phyloP scores from a whole-genome alignment of 2,329 filamentous ascomycete genomes.

The Aureobasidium sp. region DNA sequence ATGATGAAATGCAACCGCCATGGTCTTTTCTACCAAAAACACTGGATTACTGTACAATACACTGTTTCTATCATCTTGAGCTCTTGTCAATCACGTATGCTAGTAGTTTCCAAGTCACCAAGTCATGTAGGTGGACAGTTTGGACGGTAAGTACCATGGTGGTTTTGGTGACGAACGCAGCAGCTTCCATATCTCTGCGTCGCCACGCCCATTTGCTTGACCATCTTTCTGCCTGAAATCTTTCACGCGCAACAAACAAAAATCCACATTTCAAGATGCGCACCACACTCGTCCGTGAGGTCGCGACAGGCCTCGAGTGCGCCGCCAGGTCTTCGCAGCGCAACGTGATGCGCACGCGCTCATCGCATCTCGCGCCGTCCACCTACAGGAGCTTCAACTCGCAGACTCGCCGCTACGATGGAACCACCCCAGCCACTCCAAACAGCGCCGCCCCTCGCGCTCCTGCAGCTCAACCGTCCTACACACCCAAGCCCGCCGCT shows the following conservation, averaged over 20 bases:
- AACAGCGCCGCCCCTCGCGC: slow-evolving; percentile 7
- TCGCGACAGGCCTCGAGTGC: not conserved
- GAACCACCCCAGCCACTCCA: not conserved
- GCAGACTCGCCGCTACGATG: slow-evolving; percentile 1
- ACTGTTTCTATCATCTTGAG: not conserved
- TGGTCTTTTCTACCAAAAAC: not conserved
- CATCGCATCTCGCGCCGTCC: slow-evolving; percentile 5
- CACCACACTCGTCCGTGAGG: slow-evolving; percentile 1
- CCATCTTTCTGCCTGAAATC: not conserved
- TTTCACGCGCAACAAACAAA: not conserved
- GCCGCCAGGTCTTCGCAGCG: not conserved
- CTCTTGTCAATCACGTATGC: not conserved
- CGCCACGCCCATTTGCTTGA: slow-evolving; percentile 1
- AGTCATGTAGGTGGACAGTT: not conserved
- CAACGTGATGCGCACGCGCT: not conserved
- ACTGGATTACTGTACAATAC: not conserved
- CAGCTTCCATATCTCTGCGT: not conserved
- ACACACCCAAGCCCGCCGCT: not conserved
- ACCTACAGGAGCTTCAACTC: slow-evolving; percentile 4
- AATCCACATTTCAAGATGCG: not conserved
- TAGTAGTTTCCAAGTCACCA: not conserved
- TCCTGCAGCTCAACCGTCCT: slow-evolving; percentile 7
- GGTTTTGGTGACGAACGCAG: not conserved
- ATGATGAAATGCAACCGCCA: not conserved
- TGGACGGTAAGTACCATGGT: slow-evolving; percentile 2